Conservation (phyloP, 768 basidiomycete genomes). For the Amanita polypyramis region DNA sequence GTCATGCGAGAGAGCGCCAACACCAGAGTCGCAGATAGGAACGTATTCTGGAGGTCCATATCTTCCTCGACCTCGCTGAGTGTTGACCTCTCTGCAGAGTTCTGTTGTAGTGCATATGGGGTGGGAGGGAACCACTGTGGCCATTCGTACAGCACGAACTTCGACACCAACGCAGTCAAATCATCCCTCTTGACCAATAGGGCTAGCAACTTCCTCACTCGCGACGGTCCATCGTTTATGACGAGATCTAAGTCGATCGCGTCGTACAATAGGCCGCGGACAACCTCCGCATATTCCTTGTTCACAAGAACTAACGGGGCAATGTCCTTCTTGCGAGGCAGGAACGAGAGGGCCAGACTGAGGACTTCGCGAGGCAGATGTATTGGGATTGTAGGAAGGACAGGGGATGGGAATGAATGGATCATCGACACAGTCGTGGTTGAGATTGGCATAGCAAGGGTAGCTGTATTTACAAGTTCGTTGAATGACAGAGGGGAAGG, state of each 20-base stretch:
- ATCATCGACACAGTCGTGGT: neutral
- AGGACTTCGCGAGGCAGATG: constrained; percentile 3
- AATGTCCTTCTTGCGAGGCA: constrained; percentile 1
- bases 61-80: neutral
- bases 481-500: neutral
- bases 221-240: neutral
- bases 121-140: constrained; percentile 25
- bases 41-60: constrained; percentile 11
- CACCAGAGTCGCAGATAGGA: constrained; percentile 30
- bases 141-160: constrained; percentile 32
- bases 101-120: constrained; percentile 4
- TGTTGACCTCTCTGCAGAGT: neutral
- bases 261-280: neutral
- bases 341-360: neutral
- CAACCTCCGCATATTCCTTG: constrained; percentile 1
- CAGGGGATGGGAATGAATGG: neutral
- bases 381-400: neutral
- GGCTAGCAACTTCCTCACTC: neutral
- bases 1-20: constrained; percentile 36
- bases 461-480: neutral
- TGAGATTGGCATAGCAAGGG: neutral
- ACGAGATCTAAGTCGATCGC: neutral
- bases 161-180: constrained; percentile 28
- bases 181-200: constrained; percentile 13
- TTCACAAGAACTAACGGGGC: neutral